Evolutionary conservation across 2,329 filamentous ascomycete genomes (phyloP).

Genomic region (Sarocladium kiliense): DNA sequence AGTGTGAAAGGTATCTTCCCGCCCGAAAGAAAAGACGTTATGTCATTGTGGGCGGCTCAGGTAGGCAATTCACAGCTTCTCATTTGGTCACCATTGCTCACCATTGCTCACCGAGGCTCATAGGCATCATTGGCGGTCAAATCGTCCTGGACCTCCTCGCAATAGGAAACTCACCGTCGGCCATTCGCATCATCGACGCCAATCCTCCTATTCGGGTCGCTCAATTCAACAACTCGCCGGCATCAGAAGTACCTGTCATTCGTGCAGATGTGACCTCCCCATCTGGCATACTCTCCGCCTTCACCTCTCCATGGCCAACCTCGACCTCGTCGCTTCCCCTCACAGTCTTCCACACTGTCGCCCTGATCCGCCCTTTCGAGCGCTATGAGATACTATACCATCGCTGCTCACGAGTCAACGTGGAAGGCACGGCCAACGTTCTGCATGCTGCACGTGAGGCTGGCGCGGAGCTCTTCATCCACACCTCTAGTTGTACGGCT

Average conservation of each 20-base stretch:
- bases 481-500: constrained; percentile 45
- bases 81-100: neutral
- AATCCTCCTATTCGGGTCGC: constrained; percentile 31
- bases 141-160: constrained; percentile 48
- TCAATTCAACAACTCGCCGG: constrained; percentile 32
- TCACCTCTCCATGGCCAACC: constrained; percentile 40
- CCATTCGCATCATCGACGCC: constrained; percentile 51
- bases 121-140: constrained; percentile 44
- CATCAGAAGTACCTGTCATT: constrained; percentile 33
- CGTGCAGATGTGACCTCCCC: constrained; percentile 46
- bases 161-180: constrained; percentile 43
- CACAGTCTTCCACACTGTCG: constrained; percentile 54
- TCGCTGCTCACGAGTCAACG: constrained; percentile 42
- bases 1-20: neutral
- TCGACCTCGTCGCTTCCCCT: constrained; percentile 37
- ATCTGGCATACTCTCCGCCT: constrained; percentile 37
- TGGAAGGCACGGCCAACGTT: constrained; percentile 43
- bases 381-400: constrained; percentile 39
- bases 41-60: constrained; percentile 8
- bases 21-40: constrained; percentile 2
- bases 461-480: constrained; percentile 45
- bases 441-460: constrained; percentile 38
- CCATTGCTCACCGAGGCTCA: neutral
- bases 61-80: no score
- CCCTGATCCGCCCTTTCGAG: constrained; percentile 46